Base-by-base conservation (phyloP, 169 alveolate genomes). In the Plasmodium cynomolgi region DNA sequence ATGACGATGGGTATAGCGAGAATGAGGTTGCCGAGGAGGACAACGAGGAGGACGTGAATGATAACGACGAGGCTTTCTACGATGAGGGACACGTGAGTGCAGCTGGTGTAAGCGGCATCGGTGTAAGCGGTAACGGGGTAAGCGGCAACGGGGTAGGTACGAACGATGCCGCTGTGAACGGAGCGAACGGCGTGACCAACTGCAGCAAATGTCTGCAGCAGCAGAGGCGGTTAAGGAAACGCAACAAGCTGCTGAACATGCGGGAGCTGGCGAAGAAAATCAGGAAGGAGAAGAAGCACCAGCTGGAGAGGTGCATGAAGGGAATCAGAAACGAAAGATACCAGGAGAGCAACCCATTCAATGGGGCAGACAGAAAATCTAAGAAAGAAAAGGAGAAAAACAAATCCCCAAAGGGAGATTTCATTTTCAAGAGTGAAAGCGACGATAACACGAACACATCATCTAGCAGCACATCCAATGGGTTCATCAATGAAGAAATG, bases 131-230 rank as follows among this genome's bases (percentile, higher is more conserved):
- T 23, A 58, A 8, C 33, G 13, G 2, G 5, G 74, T 0, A 58
- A 58, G 31, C 11, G 74, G 74, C 29, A 58, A 31, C 31, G 37
- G 13, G 39, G 5, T 68, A 29, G 37, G n/a, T 5, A 11, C 41
- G 5, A 68, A 20, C 37, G 37, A 23, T 9, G 37, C 77, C 1
- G 17, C 20, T 11, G 77, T 26, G 8, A 31, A 13, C 13, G 37
- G 54, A 9, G 81, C 41, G 34, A 84, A 71, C 47, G 68, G 50
- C 31, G 20, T 9, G 23, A 56, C 50, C 1, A 85, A 85, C 68
- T 85, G 93, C 71, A 72, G 58, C 80, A 84, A 84, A 84, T 84
- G 93, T 33, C 58, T 73, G 37, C 33, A 84, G 20, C 93, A 85
- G 37, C 56, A 77, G 68, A 74, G 71, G 13, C 56, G 83, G 3